A percentile compares a stretch with the other conserved stretches of the same genome.
Conservation (phyloP, 495 filamentous ascomycete species). For the Neurospora tetrasperma region DNA sequence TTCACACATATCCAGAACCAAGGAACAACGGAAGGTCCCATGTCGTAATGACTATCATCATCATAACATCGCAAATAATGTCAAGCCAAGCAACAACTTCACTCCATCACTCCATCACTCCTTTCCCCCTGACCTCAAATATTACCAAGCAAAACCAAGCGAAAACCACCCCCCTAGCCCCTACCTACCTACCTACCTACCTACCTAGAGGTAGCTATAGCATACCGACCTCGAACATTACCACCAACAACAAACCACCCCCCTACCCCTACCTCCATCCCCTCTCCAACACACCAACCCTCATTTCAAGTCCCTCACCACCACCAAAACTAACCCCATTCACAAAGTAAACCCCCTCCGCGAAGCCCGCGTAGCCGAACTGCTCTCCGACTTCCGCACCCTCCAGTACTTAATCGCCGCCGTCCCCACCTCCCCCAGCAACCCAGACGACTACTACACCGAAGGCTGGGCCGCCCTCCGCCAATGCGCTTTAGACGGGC, state of each 20-base stretch:
- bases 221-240: background rate
- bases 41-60: background rate
- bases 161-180: background rate
- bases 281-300: too few species aligned
- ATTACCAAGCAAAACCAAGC: background rate
- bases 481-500: constrained; percentile 65
- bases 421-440: constrained; percentile 46
- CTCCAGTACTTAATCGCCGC: constrained; percentile 72
- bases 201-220: too few species aligned
- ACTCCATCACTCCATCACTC: background rate
- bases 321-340: too few species aligned
- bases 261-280: background rate
- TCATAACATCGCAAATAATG: background rate
- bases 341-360: constrained; percentile 71
- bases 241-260: too few species aligned
- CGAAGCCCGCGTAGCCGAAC: constrained; percentile 68
- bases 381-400: constrained; percentile 76
- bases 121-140: background rate
- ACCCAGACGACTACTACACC: constrained; percentile 62
- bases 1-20: background rate
- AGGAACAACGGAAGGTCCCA: background rate
- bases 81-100: background rate
- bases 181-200: too few species aligned
- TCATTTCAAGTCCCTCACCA: background rate
- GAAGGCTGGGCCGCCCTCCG: constrained; percentile 69